phyloP scores from a whole-genome alignment of 257 asterid species.

The Nicotiana paniculata region DNA sequence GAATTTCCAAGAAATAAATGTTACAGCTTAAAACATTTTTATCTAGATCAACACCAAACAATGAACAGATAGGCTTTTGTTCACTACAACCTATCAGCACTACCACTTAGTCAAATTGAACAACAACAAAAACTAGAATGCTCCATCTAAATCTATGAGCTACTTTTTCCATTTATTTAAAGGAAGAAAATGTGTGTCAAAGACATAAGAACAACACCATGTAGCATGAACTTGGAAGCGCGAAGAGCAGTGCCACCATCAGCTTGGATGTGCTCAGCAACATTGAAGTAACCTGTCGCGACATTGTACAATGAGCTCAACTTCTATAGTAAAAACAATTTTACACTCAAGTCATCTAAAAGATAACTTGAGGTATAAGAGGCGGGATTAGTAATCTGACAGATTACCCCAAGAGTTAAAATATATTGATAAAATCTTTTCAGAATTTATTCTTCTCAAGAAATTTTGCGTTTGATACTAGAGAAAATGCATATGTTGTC shows the following conservation, averaged over 20 bases:
- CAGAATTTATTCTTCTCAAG: not conserved
- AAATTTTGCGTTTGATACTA: not conserved
- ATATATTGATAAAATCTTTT: not conserved
- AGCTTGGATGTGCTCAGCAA: slow-evolving; percentile 43
- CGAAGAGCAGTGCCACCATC: slow-evolving; percentile 21
- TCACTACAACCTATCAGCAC: not conserved
- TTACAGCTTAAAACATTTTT: not conserved
- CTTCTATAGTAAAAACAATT: not conserved
- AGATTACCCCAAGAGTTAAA: not conserved
- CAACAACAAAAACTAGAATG: not conserved
- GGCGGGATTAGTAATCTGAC: too few relatives aligned
- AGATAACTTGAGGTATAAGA: not conserved
- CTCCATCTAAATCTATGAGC: not conserved
- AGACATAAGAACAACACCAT: slow-evolving; percentile 21
- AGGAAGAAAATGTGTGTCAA: slow-evolving; percentile 11
- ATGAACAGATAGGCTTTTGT: not conserved
- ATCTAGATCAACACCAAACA: not conserved
- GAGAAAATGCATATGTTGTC: not conserved
- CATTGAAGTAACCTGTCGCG: slow-evolving; percentile 57
- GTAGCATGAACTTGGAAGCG: slow-evolving; percentile 19
- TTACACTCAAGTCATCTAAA: not conserved
- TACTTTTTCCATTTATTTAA: not conserved
- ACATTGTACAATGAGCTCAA: not conserved
- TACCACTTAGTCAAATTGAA: not conserved
- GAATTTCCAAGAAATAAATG: not conserved